These are phyloP conservation scores for Paramecium biaurelia DNA, from an alignment of 73 alveolate genomes.

Conservation along the genomic window DNA sequence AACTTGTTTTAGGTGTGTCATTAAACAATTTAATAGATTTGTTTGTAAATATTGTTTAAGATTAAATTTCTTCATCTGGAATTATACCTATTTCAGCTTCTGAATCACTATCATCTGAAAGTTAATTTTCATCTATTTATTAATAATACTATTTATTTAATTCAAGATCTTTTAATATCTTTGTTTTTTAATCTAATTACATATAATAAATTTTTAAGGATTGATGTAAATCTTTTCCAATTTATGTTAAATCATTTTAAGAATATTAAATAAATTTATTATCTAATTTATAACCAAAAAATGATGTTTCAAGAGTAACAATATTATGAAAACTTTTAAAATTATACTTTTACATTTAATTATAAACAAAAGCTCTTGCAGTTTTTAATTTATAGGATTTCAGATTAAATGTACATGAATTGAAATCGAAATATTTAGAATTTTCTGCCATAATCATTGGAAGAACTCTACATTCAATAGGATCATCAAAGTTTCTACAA, in stretches of 20 bases:
- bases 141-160: neutral
- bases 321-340: slow-evolving; percentile 24
- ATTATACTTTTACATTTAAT: neutral
- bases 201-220: neutral
- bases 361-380: slow-evolving; percentile 55
- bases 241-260: neutral
- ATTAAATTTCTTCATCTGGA: neutral
- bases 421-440: slow-evolving; percentile 25
- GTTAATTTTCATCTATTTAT: neutral
- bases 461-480: slow-evolving; percentile 49
- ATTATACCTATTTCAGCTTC: neutral
- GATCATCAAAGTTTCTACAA: slow-evolving; percentile 53
- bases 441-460: slow-evolving; percentile 50
- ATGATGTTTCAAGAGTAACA: slow-evolving; percentile 61
- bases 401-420: slow-evolving; percentile 44
- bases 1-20: neutral
- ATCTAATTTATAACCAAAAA: slow-evolving; percentile 53
- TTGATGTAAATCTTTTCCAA: neutral
- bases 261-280: neutral
- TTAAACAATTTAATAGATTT: neutral
- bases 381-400: slow-evolving; percentile 59
- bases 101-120: neutral
- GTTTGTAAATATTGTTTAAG: neutral
- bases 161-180: neutral
- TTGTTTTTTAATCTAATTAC: neutral